Base-by-base conservation (phyloP, 371 early-diverging fungal species). In the Mucor indicus region DNA sequence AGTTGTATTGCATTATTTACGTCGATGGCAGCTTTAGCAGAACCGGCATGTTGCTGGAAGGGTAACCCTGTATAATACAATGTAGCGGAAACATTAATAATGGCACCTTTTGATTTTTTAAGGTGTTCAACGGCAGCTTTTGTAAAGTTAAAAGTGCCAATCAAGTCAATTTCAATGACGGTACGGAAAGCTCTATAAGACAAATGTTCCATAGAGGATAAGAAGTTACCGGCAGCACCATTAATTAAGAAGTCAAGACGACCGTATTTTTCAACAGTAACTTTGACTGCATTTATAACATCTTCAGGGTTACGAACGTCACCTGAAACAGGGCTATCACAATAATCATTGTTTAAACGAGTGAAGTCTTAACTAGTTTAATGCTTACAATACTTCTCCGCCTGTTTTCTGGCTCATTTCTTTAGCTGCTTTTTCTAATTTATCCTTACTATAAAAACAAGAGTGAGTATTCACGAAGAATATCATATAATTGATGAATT, bases 171-270 rank as follows among this genome's bases (percentile, higher is more conserved):
- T 37, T 78, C 79, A 52, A 79, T 74, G 24, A 78, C 79, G 25
- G 80, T 74, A n/a, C 76, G 72, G 79, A 90, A 91, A 23, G 86
- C 92, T 52, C 86, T 85, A 57, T 83, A 78, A 2, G 84, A 84
- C 10, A 91, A 69, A 30, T 77, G 55, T 33, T 82, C 77, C 38
- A 79, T 80, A 27, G 86, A 69, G 11, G 86, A 74, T 45, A 91
- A 68, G 56, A 91, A 91, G 64, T 91, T 91, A 35, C 91, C 91
- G 12, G 91, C 90, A 20, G 86, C 87, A 38, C 79, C 79, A 37
- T 69, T 69, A 55, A 79, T 78, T 44, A 76, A 61, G 44, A 44
- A 71, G 66, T 91, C 91, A 40, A 91, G 79, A n/a, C 77, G 68
- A 5, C 90, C 90, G 48, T 72, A 88, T 42, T 69, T 69, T 22